Evolutionary conservation across 345 rosid genomes (phyloP), one percentile per base, ranked within the genome.

Genomic region (Citrus hindsii): DNA sequence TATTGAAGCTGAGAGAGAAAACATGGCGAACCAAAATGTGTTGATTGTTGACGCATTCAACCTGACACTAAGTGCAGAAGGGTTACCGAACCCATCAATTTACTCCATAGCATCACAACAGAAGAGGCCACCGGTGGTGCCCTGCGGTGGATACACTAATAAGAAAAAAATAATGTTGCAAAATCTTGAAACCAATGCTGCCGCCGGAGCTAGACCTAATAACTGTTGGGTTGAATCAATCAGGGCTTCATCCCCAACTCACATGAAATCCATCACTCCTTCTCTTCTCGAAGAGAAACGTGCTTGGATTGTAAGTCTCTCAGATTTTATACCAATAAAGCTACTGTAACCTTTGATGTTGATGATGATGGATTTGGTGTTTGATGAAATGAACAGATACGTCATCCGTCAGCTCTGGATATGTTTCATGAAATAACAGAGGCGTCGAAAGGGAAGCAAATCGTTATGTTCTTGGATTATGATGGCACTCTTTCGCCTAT

Each of bases 401-500:
- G 79, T 42, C 94, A 93, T 77, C 99, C 99, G 10, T 95, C 99
- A 33, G 99, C 99, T 40, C 48, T 95, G 71, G 91, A 82, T 18
- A 89, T 83, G 92, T 93, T 95, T 51, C 89, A 88, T 75, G 82
- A 86, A 66, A 95, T 95, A 65, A 85, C 82, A 22, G 87, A 87
- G 67, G 90, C 88, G 63, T 91, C 99, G 0, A 79, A 66, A 74
- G 99, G 98, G 74, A 95, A 95, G 79, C 90, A 95, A 69, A 92
- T 95, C 18, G 97, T 92, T 12, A 90, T 95, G 98, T 95, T 95
- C 78, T 84, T 95, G 51, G 99, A 95, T 60, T 95, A 95, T 27
- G 99, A 95, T 59, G 99, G 99, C 60, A 95, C 99, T 19, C 97
- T 95, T 65, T 95, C 99, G 1, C 99, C 99, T 22, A 95, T 95